These are phyloP conservation scores for Letharia lupina DNA, from an alignment of 495 filamentous ascomycete genomes.

Conservation along the genomic window DNA sequence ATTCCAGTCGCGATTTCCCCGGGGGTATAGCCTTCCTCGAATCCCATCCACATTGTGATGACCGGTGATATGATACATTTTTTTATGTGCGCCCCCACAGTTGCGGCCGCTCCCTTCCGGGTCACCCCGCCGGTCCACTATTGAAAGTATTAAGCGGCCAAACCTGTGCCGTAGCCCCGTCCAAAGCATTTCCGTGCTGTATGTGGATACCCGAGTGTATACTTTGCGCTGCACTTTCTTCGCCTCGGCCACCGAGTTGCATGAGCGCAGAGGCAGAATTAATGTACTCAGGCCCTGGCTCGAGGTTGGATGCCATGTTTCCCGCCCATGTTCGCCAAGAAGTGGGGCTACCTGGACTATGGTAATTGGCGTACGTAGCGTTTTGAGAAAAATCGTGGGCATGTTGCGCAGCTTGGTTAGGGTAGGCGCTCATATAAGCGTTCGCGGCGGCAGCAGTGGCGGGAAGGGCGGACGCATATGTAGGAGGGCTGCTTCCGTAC, in stretches of 20 bases:
- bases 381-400: conserved; percentile 2
- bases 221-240: conserved; percentile 5
- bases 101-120: not conserved
- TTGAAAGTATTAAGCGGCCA: conserved; percentile 9
- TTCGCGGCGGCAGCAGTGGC: conserved; percentile 17
- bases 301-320: conserved; percentile 24
- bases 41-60: not conserved
- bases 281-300: conserved; percentile 23
- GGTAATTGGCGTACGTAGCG: conserved; percentile 4
- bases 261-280: conserved; percentile 26
- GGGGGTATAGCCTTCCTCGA: not conserved
- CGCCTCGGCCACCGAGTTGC: conserved; percentile 23
- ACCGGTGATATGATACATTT: not conserved
- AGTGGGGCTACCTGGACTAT: conserved; percentile 18
- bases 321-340: conserved; percentile 29
- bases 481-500: conserved; percentile 12
- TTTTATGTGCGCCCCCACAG: not conserved
- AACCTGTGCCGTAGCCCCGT: conserved; percentile 3
- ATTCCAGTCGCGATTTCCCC: not conserved
- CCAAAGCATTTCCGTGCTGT: conserved; percentile 4
- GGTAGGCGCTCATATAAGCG: conserved; percentile 13
- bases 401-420: conserved; percentile 14
- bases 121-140: not conserved
- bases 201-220: not conserved
- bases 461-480: conserved; percentile 14